Conservation (phyloP, 2,329 filamentous ascomycete genomes). For the Aspergillus texensis region DNA sequence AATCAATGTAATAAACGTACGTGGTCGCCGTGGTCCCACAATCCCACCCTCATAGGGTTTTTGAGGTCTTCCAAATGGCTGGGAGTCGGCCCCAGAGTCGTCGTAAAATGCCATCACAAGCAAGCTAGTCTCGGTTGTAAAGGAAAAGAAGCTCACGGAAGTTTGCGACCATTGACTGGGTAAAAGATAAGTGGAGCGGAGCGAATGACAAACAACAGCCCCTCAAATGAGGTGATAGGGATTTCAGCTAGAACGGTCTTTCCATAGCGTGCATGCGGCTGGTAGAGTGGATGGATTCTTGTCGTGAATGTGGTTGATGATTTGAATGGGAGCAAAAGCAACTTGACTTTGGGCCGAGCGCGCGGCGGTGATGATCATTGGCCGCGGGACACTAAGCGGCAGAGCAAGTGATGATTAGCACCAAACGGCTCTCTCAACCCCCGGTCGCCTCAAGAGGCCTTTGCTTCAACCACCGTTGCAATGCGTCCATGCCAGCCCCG, state of each 20-base stretch:
- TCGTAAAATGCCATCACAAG: slow-evolving; percentile 44
- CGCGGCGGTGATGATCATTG: slow-evolving; percentile 8
- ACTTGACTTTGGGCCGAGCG: slow-evolving; percentile 10
- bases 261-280: slow-evolving; percentile 10
- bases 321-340: not conserved
- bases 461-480: slow-evolving; percentile 21
- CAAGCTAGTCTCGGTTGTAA: slow-evolving; percentile 11
- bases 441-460: slow-evolving; percentile 16
- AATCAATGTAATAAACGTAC: slow-evolving; percentile 30
- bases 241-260: slow-evolving; percentile 6
- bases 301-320: not conserved
- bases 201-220: slow-evolving; percentile 1
- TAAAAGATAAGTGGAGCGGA: not conserved
- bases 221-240: not conserved
- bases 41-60: slow-evolving; percentile 38
- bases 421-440: slow-evolving; percentile 13
- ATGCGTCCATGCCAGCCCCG: slow-evolving; percentile 21
- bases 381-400: slow-evolving; percentile 1
- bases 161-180: slow-evolving; percentile 23
- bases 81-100: slow-evolving; percentile 39
- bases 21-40: slow-evolving; percentile 43
- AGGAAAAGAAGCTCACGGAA: slow-evolving; percentile 17
- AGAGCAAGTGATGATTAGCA: slow-evolving; percentile 1
- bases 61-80: slow-evolving; percentile 32
- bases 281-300: not conserved